These are phyloP conservation scores for Psilocybe cyanescens DNA, from an alignment of 768 basidiomycete genomes.

Conservation along the genomic window DNA sequence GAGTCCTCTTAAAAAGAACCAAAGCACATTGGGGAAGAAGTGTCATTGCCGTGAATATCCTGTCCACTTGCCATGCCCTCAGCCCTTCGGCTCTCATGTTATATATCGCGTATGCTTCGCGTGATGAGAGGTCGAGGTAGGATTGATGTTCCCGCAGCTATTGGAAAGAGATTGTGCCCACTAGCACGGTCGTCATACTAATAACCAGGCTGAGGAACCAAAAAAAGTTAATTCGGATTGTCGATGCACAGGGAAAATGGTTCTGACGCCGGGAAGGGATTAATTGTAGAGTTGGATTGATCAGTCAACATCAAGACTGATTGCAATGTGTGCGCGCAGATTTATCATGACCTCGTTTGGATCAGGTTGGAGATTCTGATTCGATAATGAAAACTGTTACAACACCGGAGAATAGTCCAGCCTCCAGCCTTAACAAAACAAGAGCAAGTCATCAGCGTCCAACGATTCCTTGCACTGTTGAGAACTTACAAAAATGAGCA, in stretches of 20 bases:
- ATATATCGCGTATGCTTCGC: background rate
- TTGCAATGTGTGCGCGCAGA: background rate
- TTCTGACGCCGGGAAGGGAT: background rate
- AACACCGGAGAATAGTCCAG: constrained; percentile 3
- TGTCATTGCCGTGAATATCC: background rate
- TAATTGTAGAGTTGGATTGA: background rate
- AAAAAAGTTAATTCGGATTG: background rate
- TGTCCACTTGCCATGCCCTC: background rate
- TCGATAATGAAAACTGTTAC: constrained; percentile 2
- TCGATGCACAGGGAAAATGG: background rate
- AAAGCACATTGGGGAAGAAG: constrained; percentile 2
- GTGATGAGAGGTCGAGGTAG: background rate
- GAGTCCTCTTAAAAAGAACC: background rate
- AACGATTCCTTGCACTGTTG: background rate
- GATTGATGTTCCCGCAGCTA: constrained; percentile 4
- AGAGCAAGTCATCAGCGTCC: background rate
- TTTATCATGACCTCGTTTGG: background rate
- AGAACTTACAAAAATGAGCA: constrained; percentile 6
- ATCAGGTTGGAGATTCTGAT: constrained; percentile 1
- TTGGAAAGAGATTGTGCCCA: constrained; percentile 1
- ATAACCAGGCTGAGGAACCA: constrained; percentile 7
- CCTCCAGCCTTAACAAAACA: background rate
- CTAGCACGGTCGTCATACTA: background rate
- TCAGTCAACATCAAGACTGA: background rate
- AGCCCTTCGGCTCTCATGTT: constrained; percentile 1